Conservation (phyloP, 768 basidiomycete species). For the Suillus variegatus region DNA sequence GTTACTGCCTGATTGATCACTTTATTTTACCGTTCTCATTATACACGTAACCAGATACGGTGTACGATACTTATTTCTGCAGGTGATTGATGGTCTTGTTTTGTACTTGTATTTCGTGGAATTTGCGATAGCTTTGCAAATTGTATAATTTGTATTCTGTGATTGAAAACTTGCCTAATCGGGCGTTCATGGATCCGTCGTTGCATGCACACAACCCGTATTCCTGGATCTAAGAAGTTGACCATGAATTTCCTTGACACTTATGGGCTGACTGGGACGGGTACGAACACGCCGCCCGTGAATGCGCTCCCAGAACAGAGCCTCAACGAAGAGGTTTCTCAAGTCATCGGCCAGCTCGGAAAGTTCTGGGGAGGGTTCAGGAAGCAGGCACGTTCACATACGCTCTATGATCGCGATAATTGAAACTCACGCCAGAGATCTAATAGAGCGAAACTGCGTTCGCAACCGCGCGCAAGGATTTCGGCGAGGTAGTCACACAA, state of each 20-base stretch:
- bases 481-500: conserved; percentile 71
- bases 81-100: neutral
- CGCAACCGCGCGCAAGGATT: conserved; percentile 70
- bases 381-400: conserved; percentile 65
- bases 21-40: neutral
- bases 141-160: neutral
- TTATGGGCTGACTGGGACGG: conserved; percentile 52
- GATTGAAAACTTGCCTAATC: conserved; percentile 5
- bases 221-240: neutral
- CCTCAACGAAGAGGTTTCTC: conserved; percentile 84
- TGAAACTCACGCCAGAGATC: conserved; percentile 11
- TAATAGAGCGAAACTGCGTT: conserved; percentile 68
- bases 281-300: conserved; percentile 49
- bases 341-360: conserved; percentile 86
- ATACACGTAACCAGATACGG: conserved; percentile 1
- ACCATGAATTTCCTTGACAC: conserved; percentile 77
- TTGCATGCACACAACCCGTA: neutral
- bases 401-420: neutral
- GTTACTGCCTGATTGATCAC: conserved; percentile 28
- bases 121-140: neutral
- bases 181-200: neutral
- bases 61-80: conserved; percentile 18
- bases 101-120: neutral
- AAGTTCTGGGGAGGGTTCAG: conserved; percentile 90
- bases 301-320: conserved; percentile 45